phyloP scores from a whole-genome alignment of 106 monocot species.

The Dioscorea alata region DNA sequence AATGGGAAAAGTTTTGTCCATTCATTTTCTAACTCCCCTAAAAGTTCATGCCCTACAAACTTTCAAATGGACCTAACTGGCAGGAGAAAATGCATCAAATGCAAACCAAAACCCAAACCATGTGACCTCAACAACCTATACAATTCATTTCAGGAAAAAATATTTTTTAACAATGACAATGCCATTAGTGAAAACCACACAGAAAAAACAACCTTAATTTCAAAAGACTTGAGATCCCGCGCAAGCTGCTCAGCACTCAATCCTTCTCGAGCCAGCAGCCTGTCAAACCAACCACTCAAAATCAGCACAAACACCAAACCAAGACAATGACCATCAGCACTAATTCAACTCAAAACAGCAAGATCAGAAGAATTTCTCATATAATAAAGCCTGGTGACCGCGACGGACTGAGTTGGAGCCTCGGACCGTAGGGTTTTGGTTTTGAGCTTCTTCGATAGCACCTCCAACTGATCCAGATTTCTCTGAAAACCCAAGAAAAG shows the following conservation, averaged over 20 bases:
- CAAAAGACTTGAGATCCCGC: constrained; percentile 87
- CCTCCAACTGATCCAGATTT: constrained; percentile 87
- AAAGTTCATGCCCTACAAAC: too few relatives aligned
- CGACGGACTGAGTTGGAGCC: constrained; percentile 69
- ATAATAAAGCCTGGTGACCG: constrained; percentile 69
- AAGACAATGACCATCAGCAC: too few relatives aligned
- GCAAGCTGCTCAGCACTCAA: constrained; percentile 96
- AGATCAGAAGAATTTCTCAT: too few relatives aligned
- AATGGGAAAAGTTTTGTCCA: too few relatives aligned
- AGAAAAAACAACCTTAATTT: constrained; percentile 51
- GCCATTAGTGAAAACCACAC: background rate
- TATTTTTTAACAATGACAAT: too few relatives aligned
- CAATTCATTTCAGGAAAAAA: too few relatives aligned
- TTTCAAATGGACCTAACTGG: too few relatives aligned
- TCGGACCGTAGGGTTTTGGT: constrained; percentile 71
- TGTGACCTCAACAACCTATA: too few relatives aligned
- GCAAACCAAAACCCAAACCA: too few relatives aligned
- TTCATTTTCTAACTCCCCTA: too few relatives aligned
- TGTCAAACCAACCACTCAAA: constrained; percentile 2
- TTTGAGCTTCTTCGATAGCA: constrained; percentile 89
- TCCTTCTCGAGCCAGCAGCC: constrained; percentile 88
- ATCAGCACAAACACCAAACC: background rate
- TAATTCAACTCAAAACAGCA: too few relatives aligned
- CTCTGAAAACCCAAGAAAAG: constrained; percentile 39
- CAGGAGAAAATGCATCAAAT: too few relatives aligned